These are phyloP conservation scores for Artomyces pyxidatus DNA, from an alignment of 768 basidiomycete species.

Conservation along the genomic window DNA sequence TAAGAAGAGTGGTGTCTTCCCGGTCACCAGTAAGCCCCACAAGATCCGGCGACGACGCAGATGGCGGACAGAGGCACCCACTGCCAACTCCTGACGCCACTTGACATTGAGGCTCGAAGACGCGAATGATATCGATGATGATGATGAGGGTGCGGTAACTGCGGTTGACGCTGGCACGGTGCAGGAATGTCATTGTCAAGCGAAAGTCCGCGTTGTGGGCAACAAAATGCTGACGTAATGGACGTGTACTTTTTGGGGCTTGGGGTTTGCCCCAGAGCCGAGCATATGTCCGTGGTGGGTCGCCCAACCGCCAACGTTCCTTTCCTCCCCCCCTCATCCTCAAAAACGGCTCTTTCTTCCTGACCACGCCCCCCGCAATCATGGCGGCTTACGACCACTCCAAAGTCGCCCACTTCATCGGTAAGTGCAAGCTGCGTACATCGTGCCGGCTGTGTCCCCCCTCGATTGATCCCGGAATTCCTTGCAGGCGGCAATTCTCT, in stretches of 20 bases:
- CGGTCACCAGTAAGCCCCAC: too few species aligned
- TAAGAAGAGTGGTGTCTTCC: too few species aligned
- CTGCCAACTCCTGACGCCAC: too few species aligned
- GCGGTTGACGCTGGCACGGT: too few species aligned
- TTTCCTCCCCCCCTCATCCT: background rate
- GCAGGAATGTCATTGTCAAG: too few species aligned
- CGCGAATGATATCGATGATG: too few species aligned
- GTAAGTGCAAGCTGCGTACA: constrained; percentile 26
- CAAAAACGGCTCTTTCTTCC: constrained; percentile 6
- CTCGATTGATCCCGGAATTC: constrained; percentile 9
- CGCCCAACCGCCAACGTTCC: constrained; percentile 3
- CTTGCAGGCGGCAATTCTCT: constrained; percentile 83
- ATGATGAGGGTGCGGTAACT: too few species aligned
- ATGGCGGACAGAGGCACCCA: too few species aligned
- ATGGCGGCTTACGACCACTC: constrained; percentile 43
- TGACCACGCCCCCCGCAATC: background rate
- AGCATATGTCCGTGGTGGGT: constrained; percentile 1
- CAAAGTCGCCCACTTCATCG: constrained; percentile 58
- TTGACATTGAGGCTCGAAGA: too few species aligned
- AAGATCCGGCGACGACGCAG: too few species aligned
- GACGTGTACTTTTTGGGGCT: constrained; percentile 10
- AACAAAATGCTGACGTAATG: constrained; percentile 16
- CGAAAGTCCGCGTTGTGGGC: too few species aligned
- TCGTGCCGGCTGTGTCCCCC: constrained; percentile 5
- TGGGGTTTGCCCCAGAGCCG: constrained; percentile 17